Percentiles rank a stretch among this genome's conserved stretches.
Evolutionary conservation across 768 basidiomycete species (phyloP).

Genomic region (Phanerodontia chrysosporium): DNA sequence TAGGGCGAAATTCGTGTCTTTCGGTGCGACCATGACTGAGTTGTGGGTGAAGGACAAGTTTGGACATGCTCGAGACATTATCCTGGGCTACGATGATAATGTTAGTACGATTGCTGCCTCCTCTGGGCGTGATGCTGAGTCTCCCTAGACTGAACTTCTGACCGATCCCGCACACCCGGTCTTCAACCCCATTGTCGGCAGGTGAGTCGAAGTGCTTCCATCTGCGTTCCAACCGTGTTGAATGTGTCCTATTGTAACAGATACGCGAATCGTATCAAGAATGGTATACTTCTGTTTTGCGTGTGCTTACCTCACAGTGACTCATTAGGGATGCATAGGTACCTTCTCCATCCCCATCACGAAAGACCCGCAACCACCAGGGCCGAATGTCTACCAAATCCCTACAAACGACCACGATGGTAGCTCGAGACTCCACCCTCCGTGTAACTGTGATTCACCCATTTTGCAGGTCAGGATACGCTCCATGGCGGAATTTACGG

Average conservation of each 20-base stretch:
- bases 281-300: constrained; percentile 28
- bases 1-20: constrained; percentile 52
- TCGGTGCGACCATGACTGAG: constrained; percentile 53
- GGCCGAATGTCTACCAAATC: constrained; percentile 44
- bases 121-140: not conserved
- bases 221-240: too few species aligned
- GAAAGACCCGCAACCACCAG: constrained; percentile 38
- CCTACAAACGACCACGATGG: constrained; percentile 49
- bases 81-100: constrained; percentile 57
- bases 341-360: constrained; percentile 52
- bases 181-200: constrained; percentile 30
- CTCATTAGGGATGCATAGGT: constrained; percentile 26
- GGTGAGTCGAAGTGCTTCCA: constrained; percentile 14
- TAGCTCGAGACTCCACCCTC: constrained; percentile 14
- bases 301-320: not conserved
- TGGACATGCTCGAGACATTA: constrained; percentile 45
- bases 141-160: constrained; percentile 33
- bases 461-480: constrained; percentile 34
- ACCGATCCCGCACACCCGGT: constrained; percentile 46
- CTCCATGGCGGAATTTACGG: constrained; percentile 54
- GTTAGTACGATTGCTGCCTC: constrained; percentile 23
- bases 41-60: constrained; percentile 52
- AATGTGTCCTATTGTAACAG: constrained; percentile 38
- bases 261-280: constrained; percentile 51
- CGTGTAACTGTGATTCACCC: not conserved